Conservation (phyloP, 176 grass and related monocot species). For the Carex myosuroides region DNA sequence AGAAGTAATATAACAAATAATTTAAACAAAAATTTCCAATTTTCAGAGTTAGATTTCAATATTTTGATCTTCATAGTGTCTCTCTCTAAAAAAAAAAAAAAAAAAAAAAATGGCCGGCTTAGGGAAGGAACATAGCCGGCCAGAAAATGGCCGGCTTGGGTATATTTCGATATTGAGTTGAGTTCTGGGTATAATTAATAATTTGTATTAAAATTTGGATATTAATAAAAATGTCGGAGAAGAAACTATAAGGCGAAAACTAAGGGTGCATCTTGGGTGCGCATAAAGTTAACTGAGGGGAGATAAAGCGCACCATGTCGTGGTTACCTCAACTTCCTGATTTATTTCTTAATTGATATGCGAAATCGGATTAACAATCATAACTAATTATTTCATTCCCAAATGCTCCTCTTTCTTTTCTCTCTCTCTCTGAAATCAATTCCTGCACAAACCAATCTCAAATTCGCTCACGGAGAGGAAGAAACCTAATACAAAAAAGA, state of each 20-base stretch:
- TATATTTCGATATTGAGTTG: too few relatives aligned
- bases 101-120: too few relatives aligned
- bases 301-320: conserved; percentile 5
- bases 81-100: too few relatives aligned
- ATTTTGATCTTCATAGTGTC: too few relatives aligned
- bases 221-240: too few relatives aligned
- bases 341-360: conserved; percentile 17
- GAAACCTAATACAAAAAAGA: not conserved
- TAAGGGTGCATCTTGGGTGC: not conserved
- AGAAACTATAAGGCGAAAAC: not conserved
- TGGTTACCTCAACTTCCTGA: conserved; percentile 24
- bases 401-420: not conserved
- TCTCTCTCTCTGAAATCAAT: not conserved
- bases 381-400: conserved; percentile 28
- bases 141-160: too few relatives aligned
- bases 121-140: too few relatives aligned
- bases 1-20: too few relatives aligned
- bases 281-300: not conserved
- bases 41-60: too few relatives aligned
- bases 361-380: conserved; percentile 2
- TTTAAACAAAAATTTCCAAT: too few relatives aligned
- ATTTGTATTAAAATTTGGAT: too few relatives aligned
- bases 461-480: not conserved
- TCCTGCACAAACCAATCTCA: not conserved
- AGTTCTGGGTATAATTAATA: too few relatives aligned